Base-by-base conservation (phyloP, 257 asterid genomes). In the Cinchona pubescens region DNA sequence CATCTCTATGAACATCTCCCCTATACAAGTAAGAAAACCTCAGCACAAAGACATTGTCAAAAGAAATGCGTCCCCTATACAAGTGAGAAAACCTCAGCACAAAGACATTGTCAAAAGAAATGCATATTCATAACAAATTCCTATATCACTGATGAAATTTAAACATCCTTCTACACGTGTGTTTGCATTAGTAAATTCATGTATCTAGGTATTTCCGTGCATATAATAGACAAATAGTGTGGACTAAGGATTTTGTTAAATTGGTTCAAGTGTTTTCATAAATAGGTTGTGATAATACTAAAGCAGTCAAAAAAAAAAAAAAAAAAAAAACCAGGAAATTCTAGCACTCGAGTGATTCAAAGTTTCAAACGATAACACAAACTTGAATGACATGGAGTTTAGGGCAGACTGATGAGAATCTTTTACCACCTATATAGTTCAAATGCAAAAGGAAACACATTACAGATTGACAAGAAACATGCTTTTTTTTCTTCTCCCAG, bases 1-100 rank as follows among this genome's bases (percentile, higher is more conserved):
- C 99, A 79, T 89, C 92, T 80, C 91, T 88, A 81, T 94, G 99
- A 80, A 94, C 84, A 64, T 83, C 89, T 25, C 83, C 75, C 89
- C 99, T 93, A 65, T 63, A 81, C 34, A 79, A 79, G 34, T 30
- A 77, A 76, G 67, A 60, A 69, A 59, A 56, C 14, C 61, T 78
- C 21, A 58, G 76, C 32, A 59, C 65, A 76, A 42, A 30, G 71
- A 75, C 58, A 21, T 16, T 48, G 35, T 27, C 78, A 45, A 51
- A 42, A 30, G 73, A 27, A 51, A 64, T 32, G n/a, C n/a, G 53
- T 25, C 83, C 75, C 89, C 99, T 93, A 65, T 63, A 81, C 34
- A 79, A 79, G 34, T 30, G 75, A 76, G 67, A 60, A 69, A 59
- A 56, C 14, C 61, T 78, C 21, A 58, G 76, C 32, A 59, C 65